Evolutionary conservation across 805 yeast genomes (phyloP), one percentile per base, ranked within the genome.

Genomic region (Teunomyces pallodes): DNA sequence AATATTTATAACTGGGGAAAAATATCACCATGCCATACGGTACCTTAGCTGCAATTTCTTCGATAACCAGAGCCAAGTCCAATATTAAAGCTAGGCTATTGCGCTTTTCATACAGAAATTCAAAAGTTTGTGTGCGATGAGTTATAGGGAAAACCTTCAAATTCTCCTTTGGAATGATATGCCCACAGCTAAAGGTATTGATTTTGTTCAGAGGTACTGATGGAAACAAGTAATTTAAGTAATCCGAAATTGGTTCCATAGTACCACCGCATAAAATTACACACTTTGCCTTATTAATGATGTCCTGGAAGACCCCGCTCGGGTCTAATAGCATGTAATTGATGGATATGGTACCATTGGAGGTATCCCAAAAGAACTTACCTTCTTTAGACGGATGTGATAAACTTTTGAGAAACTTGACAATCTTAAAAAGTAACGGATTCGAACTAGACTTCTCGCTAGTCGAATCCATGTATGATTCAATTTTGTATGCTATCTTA

Each of bases 191-290:
- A 58, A 88, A 86, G 27, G 69, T 73, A 24, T 72, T 66, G 7
- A 87, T 74, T 38, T 76, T 54, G 0, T 64, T 58, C 0, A 57
- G 46, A 0, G 65, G 52, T 1, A 72, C 55, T 38, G 79, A 75
- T 0, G 96, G 95, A 43, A 88, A 81, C 32, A 90, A 66, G 52
- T 76, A 80, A n/a, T 80, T 70, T 5, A 77, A 65, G 60, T 83
- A 87, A 54, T 91, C 96, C n/a, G 73, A 59, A 30, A 83, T 72
- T 0, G 97, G 97, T 60, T 87, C 92, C 96, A 90, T 89, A 0
- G 98, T 91, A 10, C 98, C 98, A 31, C 98, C 98, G 1, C 96
- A 94, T 2, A 91, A 62, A 1, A 92, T 71, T 0, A 91, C 86
- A 62, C 91, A 84, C 53, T 75, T 75, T 0, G 90, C 75, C 10